Evolutionary conservation across 441 rosid species (phyloP), one percentile per base, ranked within the genome.

Genomic region (Adansonia madagascariensis): DNA sequence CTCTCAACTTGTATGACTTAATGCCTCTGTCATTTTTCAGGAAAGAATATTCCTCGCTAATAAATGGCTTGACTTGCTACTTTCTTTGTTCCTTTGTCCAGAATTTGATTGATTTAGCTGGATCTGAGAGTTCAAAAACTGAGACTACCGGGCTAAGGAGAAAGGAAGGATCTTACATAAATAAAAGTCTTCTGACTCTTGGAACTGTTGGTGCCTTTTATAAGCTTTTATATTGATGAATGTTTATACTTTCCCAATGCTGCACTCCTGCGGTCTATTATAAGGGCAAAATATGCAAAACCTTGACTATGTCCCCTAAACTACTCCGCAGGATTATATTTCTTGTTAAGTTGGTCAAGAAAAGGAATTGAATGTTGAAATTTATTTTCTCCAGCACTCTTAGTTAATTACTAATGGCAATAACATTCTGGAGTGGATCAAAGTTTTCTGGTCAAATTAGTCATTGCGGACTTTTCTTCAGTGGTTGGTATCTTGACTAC

Each of bases 111-210:
- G 99, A 97, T 82, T 89, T 97, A 71, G 99, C 99, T 80, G 99
- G 99, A 84, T 97, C 99, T 56, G 98, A 97, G 88, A 97, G 99
- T 86, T 94, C 99, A 80, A 97, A 97, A 89, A 97, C 99, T 27
- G 99, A 97, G 86, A 97, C 99, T 75, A 94, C 97, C 73, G 98
- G 99, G 76, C 55, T 97, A 72, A 84, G 99, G 85, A 93, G 99
- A 85, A 97, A 94, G 82, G 99, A 97, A 85, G 99, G 98, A 83
- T 88, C 99, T 80, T 97, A 92, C 88, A 97, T 97, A 81, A 97
- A 97, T 92, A 97, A 97, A 89, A 97, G 98, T 77, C 99, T 97
- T 84, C 89, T 97, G 53, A 97, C 99, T 79, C 98, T 97, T 80
- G 99, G 99, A 86, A 95, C 99, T 52, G 99, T 97, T 87, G 14